These are phyloP conservation scores for Wallacemonas sp. DNA, from an alignment of 208 protist species.

Conservation along the genomic window DNA sequence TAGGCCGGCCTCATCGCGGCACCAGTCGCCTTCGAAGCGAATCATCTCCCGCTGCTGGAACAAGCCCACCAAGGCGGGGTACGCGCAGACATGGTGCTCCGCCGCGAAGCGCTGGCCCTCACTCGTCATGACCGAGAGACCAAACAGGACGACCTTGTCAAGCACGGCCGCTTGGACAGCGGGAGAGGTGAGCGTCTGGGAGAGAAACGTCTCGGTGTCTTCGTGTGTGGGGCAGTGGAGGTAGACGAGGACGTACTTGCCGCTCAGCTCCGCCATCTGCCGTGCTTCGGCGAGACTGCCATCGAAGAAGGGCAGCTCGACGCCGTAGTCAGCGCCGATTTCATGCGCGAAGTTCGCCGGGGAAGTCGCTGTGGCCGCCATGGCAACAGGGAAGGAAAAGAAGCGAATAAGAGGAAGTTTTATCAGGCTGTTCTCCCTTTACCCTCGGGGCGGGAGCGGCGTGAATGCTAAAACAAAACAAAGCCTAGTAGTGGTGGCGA, in stretches of 20 bases:
- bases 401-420: background rate
- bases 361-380: background rate
- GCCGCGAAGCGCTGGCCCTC: slow-evolving; percentile 44
- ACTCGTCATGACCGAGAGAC: slow-evolving; percentile 43
- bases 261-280: slow-evolving; percentile 35
- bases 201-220: slow-evolving; percentile 57
- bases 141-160: slow-evolving; percentile 58
- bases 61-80: slow-evolving; percentile 61
- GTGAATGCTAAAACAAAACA: slow-evolving; percentile 11
- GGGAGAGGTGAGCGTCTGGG: slow-evolving; percentile 41
- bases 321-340: slow-evolving; percentile 34
- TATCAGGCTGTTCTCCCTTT: background rate
- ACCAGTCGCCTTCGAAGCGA: slow-evolving; percentile 50
- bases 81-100: slow-evolving; percentile 51
- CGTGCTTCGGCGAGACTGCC: slow-evolving; percentile 62
- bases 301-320: slow-evolving; percentile 49
- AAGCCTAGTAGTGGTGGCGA: too few species aligned
- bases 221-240: slow-evolving; percentile 80
- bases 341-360: slow-evolving; percentile 18
- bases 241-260: slow-evolving; percentile 70
- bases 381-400: background rate
- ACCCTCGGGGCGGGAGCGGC: background rate
- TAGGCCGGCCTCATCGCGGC: slow-evolving; percentile 23
- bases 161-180: slow-evolving; percentile 39
- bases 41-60: slow-evolving; percentile 55